Evolutionary conservation across 2,329 filamentous ascomycete species (phyloP).

Genomic region (Microthyrium microscopicum): DNA sequence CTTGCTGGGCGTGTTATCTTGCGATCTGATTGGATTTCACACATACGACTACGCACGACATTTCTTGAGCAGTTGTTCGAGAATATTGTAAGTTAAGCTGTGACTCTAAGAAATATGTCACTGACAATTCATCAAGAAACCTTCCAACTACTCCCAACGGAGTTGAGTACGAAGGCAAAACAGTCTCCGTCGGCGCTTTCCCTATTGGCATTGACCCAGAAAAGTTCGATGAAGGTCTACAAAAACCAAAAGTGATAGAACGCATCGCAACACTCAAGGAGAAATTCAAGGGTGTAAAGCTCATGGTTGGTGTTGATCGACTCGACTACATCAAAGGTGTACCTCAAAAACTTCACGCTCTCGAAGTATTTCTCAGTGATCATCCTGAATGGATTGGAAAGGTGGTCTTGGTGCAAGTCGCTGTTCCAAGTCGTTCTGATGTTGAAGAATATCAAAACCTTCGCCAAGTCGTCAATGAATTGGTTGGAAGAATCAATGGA

Average conservation of each 20-base stretch:
- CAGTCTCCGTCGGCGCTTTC: conserved; percentile 85
- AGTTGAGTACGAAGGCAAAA: conserved; percentile 75
- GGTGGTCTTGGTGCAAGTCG: conserved; percentile 89
- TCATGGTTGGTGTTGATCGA: conserved; percentile 92
- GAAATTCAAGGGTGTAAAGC: conserved; percentile 90
- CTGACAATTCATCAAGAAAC: conserved; percentile 23
- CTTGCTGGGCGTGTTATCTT: conserved; percentile 73
- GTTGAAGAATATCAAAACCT: conserved; percentile 98
- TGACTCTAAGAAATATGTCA: background rate
- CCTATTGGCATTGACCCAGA: conserved; percentile 96
- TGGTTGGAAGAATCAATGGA: conserved; percentile 92
- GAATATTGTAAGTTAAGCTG: conserved; percentile 50
- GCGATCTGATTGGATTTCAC: conserved; percentile 93
- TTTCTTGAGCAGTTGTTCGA: conserved; percentile 91
- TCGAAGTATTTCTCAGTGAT: conserved; percentile 92
- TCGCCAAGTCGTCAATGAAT: conserved; percentile 85
- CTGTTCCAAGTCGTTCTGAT: conserved; percentile 84
- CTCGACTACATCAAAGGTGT: conserved; percentile 99
- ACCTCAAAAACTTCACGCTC: conserved; percentile 87
- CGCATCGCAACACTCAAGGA: conserved; percentile 70
- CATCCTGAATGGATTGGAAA: conserved; percentile 98
- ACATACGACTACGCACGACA: conserved; percentile 98
- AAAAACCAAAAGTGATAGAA: conserved; percentile 72
- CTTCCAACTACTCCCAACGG: conserved; percentile 78
- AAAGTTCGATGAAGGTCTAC: conserved; percentile 78